Evolutionary conservation across 805 yeast genomes (phyloP), one percentile per base, ranked within the genome.

Genomic region (Candida rishiriensis): DNA sequence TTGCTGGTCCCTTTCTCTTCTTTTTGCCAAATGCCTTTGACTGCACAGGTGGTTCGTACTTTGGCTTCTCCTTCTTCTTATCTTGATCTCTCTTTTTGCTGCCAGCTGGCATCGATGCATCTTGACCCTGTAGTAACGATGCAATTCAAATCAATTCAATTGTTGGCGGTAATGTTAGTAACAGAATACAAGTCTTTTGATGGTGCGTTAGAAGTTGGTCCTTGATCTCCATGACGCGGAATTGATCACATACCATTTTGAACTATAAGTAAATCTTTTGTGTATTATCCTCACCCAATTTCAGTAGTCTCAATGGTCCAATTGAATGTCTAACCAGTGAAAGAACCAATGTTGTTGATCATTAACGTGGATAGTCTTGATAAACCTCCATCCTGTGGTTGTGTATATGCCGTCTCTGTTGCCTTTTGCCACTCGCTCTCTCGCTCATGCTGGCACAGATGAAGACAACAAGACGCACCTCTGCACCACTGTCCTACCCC

Each of bases 21-120:
- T 88, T 90, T 66, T 88, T 85, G 45, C 96, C 96, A 59, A 88
- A 85, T 53, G 90, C 82, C 39, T 53, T 53, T 7, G 96, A 84
- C 68, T 91, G 95, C 49, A 91, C 97, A 13, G 99, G 99, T 31
- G 99, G 98, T 68, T 93, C 99, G 67, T 91, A 93, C 73, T 90
- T 91, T 60, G 97, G 98, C 69, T 91, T 90, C 58, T 86, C 87
- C 53, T 83, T 81, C 70, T 83, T 83, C 63, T 64, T 63, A 42
- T 65, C 69, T 41, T 54, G 60, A 37, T 61, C 59, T 47, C 63
- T 65, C 58, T 58, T 63, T 49, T 53, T 61, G 52, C 48, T 55
- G 55, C 56, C 64, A 41, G 60, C 53, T 48, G 66, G 65, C 56
- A 59, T 51, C 15, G 67, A 63, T 38, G 67, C 63, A 51, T 62